These are phyloP conservation scores for Pleurotus giganteus DNA, from an alignment of 768 basidiomycete genomes.

Conservation along the genomic window DNA sequence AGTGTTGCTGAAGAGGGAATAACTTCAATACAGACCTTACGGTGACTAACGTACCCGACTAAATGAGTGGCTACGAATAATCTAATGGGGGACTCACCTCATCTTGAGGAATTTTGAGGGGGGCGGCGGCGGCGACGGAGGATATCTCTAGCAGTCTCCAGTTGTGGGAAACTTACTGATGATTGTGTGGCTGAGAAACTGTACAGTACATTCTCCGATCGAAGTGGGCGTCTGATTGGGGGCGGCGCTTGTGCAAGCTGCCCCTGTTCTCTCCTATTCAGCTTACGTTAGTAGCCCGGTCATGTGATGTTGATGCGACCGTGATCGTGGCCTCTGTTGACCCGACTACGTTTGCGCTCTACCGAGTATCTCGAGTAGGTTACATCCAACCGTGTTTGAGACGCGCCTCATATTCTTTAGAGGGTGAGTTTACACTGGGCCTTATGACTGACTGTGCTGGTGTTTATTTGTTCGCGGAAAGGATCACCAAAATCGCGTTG, in stretches of 20 bases:
- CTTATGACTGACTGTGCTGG: background rate
- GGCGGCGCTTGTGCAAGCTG: too few relatives aligned
- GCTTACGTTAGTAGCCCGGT: background rate
- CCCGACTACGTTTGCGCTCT: too few relatives aligned
- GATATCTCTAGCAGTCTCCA: background rate
- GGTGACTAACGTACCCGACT: slow-evolving; percentile 54
- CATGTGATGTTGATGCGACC: too few relatives aligned
- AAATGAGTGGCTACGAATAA: slow-evolving; percentile 11
- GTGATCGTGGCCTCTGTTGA: too few relatives aligned
- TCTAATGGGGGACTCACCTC: slow-evolving; percentile 46
- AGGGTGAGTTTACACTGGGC: background rate
- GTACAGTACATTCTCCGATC: slow-evolving; percentile 11
- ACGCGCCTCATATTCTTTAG: too few relatives aligned
- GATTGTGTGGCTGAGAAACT: slow-evolving; percentile 11
- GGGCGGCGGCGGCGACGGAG: slow-evolving; percentile 4
- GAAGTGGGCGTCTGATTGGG: too few relatives aligned
- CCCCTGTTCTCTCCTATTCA: too few relatives aligned
- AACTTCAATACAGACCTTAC: slow-evolving; percentile 67
- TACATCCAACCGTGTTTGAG: too few relatives aligned
- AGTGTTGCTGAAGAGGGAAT: slow-evolving; percentile 17
- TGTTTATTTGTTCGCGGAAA: background rate
- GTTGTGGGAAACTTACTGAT: background rate
- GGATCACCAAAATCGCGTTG: slow-evolving; percentile 10
- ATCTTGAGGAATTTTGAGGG: slow-evolving; percentile 54
- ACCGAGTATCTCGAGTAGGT: too few relatives aligned